A percentile compares a stretch with the other conserved stretches of the same genome.
Evolutionary conservation across 116 monocot genomes (phyloP).

Genomic region (Posidonia oceanica): DNA sequence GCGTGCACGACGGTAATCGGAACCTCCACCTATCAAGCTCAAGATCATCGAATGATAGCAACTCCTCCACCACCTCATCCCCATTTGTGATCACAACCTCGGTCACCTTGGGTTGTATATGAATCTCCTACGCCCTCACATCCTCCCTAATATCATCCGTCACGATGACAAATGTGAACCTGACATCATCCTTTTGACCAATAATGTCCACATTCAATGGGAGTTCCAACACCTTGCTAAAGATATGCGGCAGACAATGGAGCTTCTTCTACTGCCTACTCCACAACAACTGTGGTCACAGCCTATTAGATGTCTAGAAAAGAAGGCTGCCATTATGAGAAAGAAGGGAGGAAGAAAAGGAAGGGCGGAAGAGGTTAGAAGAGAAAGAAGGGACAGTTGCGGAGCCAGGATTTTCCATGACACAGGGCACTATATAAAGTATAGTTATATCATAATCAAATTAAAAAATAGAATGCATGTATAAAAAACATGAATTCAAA

Average conservation of each 20-base stretch:
- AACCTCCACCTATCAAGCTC: constrained; percentile 73
- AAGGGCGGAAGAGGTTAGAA: no score
- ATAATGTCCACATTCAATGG: constrained; percentile 71
- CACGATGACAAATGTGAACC: constrained; percentile 35
- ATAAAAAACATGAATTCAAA: no score
- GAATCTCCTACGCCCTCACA: constrained; percentile 40
- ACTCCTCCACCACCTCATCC: not conserved
- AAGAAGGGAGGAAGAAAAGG: no score
- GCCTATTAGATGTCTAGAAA: no score
- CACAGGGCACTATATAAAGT: no score
- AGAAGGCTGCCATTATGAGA: no score
- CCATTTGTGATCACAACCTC: constrained; percentile 53
- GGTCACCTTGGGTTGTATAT: constrained; percentile 64
- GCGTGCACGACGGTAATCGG: constrained; percentile 40
- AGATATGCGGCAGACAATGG: constrained; percentile 83
- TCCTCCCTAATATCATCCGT: constrained; percentile 19
- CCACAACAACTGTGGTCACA: no score
- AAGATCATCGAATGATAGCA: constrained; percentile 24
- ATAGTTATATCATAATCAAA: no score
- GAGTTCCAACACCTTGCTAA: constrained; percentile 84
- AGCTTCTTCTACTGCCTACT: constrained; percentile 60
- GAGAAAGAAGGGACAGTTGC: no score
- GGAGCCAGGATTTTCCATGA: no score
- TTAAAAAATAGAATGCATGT: no score
- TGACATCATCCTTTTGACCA: constrained; percentile 32